phyloP scores from a whole-genome alignment of 257 asterid genomes.

The Nicotiana knightiana region DNA sequence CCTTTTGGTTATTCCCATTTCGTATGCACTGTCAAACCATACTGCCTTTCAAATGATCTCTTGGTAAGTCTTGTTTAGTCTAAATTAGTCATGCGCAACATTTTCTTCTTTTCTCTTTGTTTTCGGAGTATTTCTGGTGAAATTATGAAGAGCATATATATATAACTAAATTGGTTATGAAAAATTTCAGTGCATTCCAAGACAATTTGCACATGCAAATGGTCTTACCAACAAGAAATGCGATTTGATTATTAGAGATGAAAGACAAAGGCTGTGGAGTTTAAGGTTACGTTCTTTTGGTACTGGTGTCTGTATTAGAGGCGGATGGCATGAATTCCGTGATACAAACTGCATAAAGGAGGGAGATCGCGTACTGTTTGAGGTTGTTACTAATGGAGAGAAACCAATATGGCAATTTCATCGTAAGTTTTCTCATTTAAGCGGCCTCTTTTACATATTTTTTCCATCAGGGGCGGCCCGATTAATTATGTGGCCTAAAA shows the following conservation, averaged over 20 bases:
- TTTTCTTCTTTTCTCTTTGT: not conserved
- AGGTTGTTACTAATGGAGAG: not conserved
- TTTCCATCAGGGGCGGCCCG: no score
- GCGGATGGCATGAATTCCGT: not conserved
- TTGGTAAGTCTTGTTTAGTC: not conserved
- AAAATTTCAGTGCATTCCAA: not conserved
- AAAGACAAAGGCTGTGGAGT: slow-evolving; percentile 3
- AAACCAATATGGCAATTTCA: not conserved
- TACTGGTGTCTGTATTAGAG: not conserved
- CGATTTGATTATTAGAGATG: not conserved
- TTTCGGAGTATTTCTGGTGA: not conserved
- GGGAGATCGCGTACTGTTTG: not conserved
- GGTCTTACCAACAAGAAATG: not conserved
- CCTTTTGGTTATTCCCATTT: not conserved
- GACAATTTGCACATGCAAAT: not conserved
- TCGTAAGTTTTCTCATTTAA: not conserved
- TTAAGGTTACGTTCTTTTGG: not conserved
- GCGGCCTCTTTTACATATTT: not conserved
- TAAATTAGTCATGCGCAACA: not conserved
- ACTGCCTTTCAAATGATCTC: not conserved
- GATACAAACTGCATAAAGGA: not conserved
- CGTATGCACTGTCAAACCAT: not conserved
- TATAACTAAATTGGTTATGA: not conserved
- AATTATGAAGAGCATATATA: not conserved
- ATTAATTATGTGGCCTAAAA: no score